Base-by-base conservation (phyloP, 192 early-diverging fungal genomes). In the Coemansia sp. region DNA sequence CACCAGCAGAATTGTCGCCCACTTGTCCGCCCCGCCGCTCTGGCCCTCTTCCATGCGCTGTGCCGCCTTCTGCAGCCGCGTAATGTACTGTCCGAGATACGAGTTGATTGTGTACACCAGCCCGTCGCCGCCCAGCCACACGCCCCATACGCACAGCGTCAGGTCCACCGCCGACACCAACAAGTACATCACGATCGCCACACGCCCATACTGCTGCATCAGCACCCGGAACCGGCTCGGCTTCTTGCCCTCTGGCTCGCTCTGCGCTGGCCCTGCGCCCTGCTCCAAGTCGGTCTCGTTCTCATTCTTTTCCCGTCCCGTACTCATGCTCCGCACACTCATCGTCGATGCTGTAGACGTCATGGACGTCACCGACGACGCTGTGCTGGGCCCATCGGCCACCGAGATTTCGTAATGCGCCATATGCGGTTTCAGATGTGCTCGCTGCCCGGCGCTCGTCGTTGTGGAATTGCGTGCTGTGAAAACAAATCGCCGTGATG, bases 151-250 rank as follows among this genome's bases (percentile, higher is more conserved):
- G 35, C 82, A 81, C 39, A 81, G 60, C 50, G 62, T 47, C 24
- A 80, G 67, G 67, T 84, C 82, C 10, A 84, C 64, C 19, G 63
- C 65, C 24, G 77, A 77, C 45, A 84, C 74, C 12, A 73, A 41
- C 27, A 84, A 43, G 37, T 84, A 84, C 57, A 70, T 70, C 14
- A 75, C 41, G 12, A 80, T 63, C 17, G 78, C 82, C 19, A 84
- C 58, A 17, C 75, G 70, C 7, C 82, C 82, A 55, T 84, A 84
- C 68, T 84, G 80, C 69, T 81, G 73, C 67, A 76, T 72, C 37
- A 84, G 72, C 59, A 81, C 66, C 39, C 67, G 64, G 53, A 83
- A 70, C 64, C 69, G 64, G 56, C 70, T 67, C 8, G 66, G 76
- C 67, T 82, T 82, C 67, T 82, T 82, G 10, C 49, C 49, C n/a